Evolutionary conservation across 352 stramenopile genomes (phyloP), one percentile per base, ranked within the genome.

Genomic region (Phytophthora syringae): DNA sequence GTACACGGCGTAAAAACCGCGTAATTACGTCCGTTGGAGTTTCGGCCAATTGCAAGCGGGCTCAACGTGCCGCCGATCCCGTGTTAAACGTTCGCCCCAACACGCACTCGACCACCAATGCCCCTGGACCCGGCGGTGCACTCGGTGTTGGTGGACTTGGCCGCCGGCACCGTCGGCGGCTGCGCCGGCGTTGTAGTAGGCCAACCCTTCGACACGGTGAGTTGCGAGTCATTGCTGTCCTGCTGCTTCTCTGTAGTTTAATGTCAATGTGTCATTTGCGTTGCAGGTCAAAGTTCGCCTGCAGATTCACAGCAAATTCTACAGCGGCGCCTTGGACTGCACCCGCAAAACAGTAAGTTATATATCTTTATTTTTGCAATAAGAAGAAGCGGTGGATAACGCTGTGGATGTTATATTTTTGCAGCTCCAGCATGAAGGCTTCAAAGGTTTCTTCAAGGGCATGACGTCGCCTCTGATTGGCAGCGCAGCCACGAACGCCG

Each of bases 401-500:
- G 25, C 5, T 32, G 21, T 4, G 27, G 25, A 18, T 28, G 20
- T 57, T 44, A 7, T 56, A 13, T 50, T 44, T 39, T 12, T 68
- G 36, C 20, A 78, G 70, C 52, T 63, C n/a, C 72, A 67, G 20
- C 80, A 94, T 78, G 88, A 96, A 79, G 86, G 88, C 3, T 66
- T 77, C 39, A 76, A 74, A 1, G 88, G 88, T 2, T 93, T 94
- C 58, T 96, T 94, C 79, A 96, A 94, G 60, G 88, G 88, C 42
- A 83, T 96, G 77, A 62, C 75, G 30, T 96, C 88, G 27, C 88
- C 88, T 42, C 74, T 96, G 12, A 77, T 96, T 36, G 85, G 86
- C 37, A 96, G 84, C 50, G 86, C 86, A 16, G 89, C 81, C 56
- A 94, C 84, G n/a, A 96, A 93, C 64, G 88, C 88, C 25, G 87